Base-by-base conservation (phyloP, 768 basidiomycete species). In the Termitomyces sp. region DNA sequence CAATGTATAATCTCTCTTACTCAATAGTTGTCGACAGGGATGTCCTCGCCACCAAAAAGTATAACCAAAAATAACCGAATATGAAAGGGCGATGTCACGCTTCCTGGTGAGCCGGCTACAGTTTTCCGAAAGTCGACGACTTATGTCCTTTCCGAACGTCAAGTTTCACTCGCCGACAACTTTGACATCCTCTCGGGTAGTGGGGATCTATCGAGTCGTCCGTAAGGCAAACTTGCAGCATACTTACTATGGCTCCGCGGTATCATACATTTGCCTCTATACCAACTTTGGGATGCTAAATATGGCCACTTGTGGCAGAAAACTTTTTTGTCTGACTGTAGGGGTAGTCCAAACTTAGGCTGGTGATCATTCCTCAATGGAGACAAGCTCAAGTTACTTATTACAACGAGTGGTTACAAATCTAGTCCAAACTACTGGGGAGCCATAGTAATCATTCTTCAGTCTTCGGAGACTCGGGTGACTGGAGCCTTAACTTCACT, bases 141-240 rank as follows among this genome's bases (percentile, higher is more conserved):
- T 28, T 28, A 28, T 4, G 4, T 15, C 16, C n/a, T 48, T 6
- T 46, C 52, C 49, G 28, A 56, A 13, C 40, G 11, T 50, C 28
- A 39, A 72, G 71, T 69, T 4, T 60, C 63, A 20, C 66, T 78
- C 52, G 71, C 69, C 3, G 49, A 49, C 7, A 64, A 57, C 16
- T 74, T 79, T 61, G 54, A 70, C 38, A 71, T 79, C 52, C 55
- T 65, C 15, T 52, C 62, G 7, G 78, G 78, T 9, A 15, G 44
- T 0, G n/a, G n/a, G n/a, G n/a, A n/a, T n/a, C 9, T 79, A 80
- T 62, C 63, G 70, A 20, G 9, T 79, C 44, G 71, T 74, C 58
- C 58, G 73, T 73, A 54, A 62, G 71, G 20, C 4, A 32, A 49
- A 9, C 20, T n/a, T n/a, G 33, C 18, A 15, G n/a, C n/a, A n/a